Evolutionary conservation across 1,284 basidiomycete species (phyloP), one percentile per base, ranked within the genome.

Genomic region (Cryptococcus sp.): DNA sequence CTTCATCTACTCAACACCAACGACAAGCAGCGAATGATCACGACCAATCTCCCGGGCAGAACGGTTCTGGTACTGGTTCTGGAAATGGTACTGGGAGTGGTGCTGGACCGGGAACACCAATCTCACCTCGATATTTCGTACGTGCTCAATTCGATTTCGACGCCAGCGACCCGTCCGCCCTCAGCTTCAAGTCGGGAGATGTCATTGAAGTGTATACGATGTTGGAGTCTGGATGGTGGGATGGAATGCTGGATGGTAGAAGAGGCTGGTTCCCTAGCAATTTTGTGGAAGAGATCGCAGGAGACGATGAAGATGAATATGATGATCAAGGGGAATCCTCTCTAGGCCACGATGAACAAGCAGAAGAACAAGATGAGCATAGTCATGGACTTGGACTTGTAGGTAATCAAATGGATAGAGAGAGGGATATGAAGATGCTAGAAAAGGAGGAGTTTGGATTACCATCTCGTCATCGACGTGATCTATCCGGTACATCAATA

Each of bases 211-310:
- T 98, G 49, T 80, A 96, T 48, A 91, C 87, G 7, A 85, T 87
- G 69, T 83, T 97, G 49, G 88, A 90, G 45, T 89, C 87, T 4
- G 94, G 94, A 16, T 99, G 94, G 94, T 99, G 94, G 94, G 96
- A 98, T 74, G 94, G 96, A 7, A 79, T 98, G 55, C 79, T 97
- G 31, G 39, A 9, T 41, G 39, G 19, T n/a, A 85, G 88, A 70
- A 83, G 94, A 48, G 94, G 94, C 43, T 98, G 94, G 94, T 97
- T 98, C 74, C 94, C 94, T 13, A 91, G 88, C 60, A 98, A 98
- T 78, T 97, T 94, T 76, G 91, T 97, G 43, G 78, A 81, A 45
- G 73, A 84, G 55, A 84, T 96, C 55, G 46, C 48, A 3, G 45
- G 46, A 14, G 41, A 47, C 4, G 49, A 50, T 11, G 50, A 53